Conservation (phyloP, 140 eudicot species). For the Anethum foeniculum region DNA sequence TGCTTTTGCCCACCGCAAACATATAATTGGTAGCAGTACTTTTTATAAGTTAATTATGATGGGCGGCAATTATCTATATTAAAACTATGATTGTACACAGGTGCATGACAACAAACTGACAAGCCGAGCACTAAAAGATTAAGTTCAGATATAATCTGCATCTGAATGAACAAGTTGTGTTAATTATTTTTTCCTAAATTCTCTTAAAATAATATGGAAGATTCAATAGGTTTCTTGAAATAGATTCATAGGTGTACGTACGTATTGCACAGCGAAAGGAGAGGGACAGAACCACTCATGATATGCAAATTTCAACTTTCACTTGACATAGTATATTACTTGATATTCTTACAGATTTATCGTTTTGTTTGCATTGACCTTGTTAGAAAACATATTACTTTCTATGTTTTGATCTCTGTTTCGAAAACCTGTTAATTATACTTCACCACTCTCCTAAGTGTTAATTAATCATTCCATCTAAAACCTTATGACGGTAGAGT, state of each 20-base stretch:
- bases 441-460: neutral
- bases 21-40: neutral
- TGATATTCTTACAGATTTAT: neutral
- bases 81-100: neutral
- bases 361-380: neutral
- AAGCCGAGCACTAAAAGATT: neutral
- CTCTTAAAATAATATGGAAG: neutral
- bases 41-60: neutral
- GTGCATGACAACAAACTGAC: conserved; percentile 12
- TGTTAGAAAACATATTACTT: neutral
- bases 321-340: neutral
- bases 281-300: neutral
- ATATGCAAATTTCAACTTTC: neutral
- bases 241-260: neutral
- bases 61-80: conserved; percentile 2
- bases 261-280: neutral
- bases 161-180: neutral
- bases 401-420: neutral
- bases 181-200: neutral
- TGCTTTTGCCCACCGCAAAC: neutral
- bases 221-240: neutral
- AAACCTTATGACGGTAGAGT: too few species aligned
- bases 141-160: neutral
- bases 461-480: too few species aligned
- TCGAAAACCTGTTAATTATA: neutral